Base-by-base conservation (phyloP, 208 protist species). In the Kentomonas sorsogonicus region DNA sequence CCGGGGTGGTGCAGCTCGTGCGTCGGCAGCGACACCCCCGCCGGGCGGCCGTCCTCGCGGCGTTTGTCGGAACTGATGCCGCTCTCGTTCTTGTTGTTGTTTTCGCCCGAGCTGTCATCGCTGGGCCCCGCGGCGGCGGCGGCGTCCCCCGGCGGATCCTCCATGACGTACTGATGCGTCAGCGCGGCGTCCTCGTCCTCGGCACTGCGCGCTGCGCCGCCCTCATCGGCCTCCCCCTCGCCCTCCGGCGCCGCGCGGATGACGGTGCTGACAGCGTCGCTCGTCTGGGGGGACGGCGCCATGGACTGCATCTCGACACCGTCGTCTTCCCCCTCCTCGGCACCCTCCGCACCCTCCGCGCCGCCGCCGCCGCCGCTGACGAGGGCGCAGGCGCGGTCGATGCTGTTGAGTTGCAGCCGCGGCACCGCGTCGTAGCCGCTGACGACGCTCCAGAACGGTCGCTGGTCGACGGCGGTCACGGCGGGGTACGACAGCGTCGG, bases 341-440 rank as follows among this genome's bases (percentile, higher is more conserved):
- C 33, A 11, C 33, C 33, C 11, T 5, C 33, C 7, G 33, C 29
- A 3, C 16, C 22, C 11, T n/a, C n/a, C 16, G 16, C 41, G 10
- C 22, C 26, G 11, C n/a, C n/a, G n/a, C n/a, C 9, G 50, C 25
- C 34, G 31, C 31, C 36, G 48, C 48, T 50, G 30, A 71, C 1
- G 23, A 38, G n/a, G 20, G 52, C 31, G 39, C 59, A 64, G 5
- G 74, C 61, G 13, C 81, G 77, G 56, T 89, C 75, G 25, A 89
- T 45, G 3, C 69, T 77, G 56, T 89, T 89, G 22, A 89, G 38
- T 65, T 89, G 81, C 47, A 89, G 60, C 4, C 81, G 77, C 7
- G 69, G 68, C 38, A 89, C 75, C 25, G 66, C 66, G 56, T 85
- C 81, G 31, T 61, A 74, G 20, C 74, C 74, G 45, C 69, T 79